Evolutionary conservation across 257 asterid species (phyloP), one percentile per base, ranked within the genome.

Genomic region (Solanum rostratum): DNA sequence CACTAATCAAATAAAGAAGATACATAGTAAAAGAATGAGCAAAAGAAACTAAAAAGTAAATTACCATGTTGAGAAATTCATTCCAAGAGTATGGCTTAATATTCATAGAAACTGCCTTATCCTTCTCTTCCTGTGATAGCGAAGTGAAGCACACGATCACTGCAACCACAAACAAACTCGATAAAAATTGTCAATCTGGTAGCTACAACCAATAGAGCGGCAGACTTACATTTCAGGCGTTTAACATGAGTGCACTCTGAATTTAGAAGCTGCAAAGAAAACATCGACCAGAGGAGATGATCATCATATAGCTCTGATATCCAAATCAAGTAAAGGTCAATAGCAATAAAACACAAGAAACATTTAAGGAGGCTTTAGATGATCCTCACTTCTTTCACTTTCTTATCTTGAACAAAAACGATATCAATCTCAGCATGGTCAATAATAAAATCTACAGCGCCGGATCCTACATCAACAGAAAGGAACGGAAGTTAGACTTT

Each of bases 61-160:
- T 65, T 91, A 92, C 99, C 97, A 86, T 86, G 18, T 89, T 82
- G 71, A 93, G 95, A 84, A 96, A 95, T 74, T 93, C 97, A 71
- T 57, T 90, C 98, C 98, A 95, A 19, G 97, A 90, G 84, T 83
- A 93, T 14, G 97, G 84, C 87, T 89, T 89, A 27, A 91, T 89
- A 84, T 93, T 95, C 59, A 88, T 83, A 70, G 90, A 55, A 20
- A 89, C 88, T n/a, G 94, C 92, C 85, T 69, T 88, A 10, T 90
- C 91, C 88, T 84, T 79, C 85, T 93, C 93, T 49, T 89, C 93
- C 89, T 91, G 91, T 11, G 90, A 86, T 63, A 95, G 29, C 22
- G 96, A 93, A 86, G 92, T 90, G 93, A 96, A 95, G 91, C 96
- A 90, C 84, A 96, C 93, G 66, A 96, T 71, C 89, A 91, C 99